Percentiles rank a stretch among this genome's conserved stretches.
Evolutionary conservation across 192 early-diverging fungal species (phyloP).

Genomic region (Coemansia sp.): DNA sequence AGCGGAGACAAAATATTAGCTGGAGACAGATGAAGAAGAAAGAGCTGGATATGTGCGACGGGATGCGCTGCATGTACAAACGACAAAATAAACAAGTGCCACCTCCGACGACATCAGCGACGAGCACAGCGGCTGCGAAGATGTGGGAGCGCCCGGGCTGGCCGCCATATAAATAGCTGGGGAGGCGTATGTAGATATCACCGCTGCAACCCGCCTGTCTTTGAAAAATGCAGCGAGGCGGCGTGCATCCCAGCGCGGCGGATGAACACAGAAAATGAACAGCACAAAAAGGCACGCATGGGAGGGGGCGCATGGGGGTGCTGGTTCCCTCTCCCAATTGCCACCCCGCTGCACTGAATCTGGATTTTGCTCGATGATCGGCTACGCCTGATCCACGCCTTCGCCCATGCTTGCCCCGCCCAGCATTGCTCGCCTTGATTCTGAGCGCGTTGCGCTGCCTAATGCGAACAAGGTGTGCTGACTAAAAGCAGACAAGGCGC

Average conservation of each 20-base stretch:
- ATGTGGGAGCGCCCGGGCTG: background rate
- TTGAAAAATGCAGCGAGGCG: constrained; percentile 4
- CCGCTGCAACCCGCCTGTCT: constrained; percentile 11
- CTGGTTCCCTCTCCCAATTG: background rate
- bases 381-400: constrained; percentile 9
- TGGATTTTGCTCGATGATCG: constrained; percentile 13
- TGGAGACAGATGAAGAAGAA: constrained; percentile 1
- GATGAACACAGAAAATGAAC: constrained; percentile 16
- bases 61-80: constrained; percentile 10
- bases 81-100: constrained; percentile 12
- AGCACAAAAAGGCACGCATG: constrained; percentile 8
- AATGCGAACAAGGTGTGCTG: too few species aligned
- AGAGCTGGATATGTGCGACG: background rate
- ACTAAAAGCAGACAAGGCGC: background rate
- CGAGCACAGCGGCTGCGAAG: background rate
- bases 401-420: background rate
- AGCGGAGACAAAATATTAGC: background rate
- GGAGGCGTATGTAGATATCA: constrained; percentile 28
- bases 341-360: constrained; percentile 7
- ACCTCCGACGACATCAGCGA: constrained; percentile 8
- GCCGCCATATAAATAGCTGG: constrained; percentile 20
- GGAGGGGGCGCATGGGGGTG: background rate
- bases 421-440: background rate
- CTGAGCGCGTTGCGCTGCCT: too few species aligned
- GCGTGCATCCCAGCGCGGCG: constrained; percentile 24